phyloP scores from a whole-genome alignment of 495 filamentous ascomycete genomes.

The Bryoglossum gracile region DNA sequence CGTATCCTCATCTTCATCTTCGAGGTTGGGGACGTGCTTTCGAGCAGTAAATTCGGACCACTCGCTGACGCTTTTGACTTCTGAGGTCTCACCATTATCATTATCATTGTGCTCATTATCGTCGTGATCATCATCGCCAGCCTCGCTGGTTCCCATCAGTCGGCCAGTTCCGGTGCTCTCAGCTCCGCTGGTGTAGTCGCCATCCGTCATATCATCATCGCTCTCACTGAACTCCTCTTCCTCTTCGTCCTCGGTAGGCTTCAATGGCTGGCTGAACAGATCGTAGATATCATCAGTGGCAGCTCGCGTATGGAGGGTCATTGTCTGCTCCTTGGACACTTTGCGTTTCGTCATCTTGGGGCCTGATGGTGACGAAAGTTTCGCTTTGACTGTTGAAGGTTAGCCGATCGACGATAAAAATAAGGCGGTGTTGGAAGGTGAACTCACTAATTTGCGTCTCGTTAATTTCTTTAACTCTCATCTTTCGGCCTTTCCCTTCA shows the following conservation, averaged over 20 bases:
- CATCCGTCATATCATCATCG: slow-evolving; percentile 53
- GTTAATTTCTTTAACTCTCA: slow-evolving; percentile 70
- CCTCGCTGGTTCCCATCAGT: slow-evolving; percentile 38
- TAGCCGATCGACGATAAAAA: no score
- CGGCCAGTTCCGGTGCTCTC: slow-evolving; percentile 75
- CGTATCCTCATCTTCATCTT: slow-evolving; percentile 34
- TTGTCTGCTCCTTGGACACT: slow-evolving; percentile 64
- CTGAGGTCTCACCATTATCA: slow-evolving; percentile 44
- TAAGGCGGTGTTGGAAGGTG: neutral
- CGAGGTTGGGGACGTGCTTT: slow-evolving; percentile 56
- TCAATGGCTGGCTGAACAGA: slow-evolving; percentile 87
- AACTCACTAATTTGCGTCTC: slow-evolving; percentile 78
- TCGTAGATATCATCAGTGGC: slow-evolving; percentile 96
- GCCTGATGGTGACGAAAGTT: slow-evolving; percentile 76
- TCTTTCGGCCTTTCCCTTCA: slow-evolving; percentile 44
- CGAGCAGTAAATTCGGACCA: slow-evolving; percentile 81
- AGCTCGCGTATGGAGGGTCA: slow-evolving; percentile 93
- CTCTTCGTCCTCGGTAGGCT: slow-evolving; percentile 36
- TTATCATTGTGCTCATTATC: no score
- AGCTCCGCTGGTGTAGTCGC: slow-evolving; percentile 70
- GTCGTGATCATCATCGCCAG: slow-evolving; percentile 49
- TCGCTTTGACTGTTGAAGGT: slow-evolving; percentile 67
- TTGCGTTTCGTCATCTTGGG: slow-evolving; percentile 71
- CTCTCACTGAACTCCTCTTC: slow-evolving; percentile 56
- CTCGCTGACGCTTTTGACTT: slow-evolving; percentile 60